Percentiles rank a stretch among this genome's conserved stretches.
Conservation (phyloP, 306 rosid species). For the Arachis stenosperma region DNA sequence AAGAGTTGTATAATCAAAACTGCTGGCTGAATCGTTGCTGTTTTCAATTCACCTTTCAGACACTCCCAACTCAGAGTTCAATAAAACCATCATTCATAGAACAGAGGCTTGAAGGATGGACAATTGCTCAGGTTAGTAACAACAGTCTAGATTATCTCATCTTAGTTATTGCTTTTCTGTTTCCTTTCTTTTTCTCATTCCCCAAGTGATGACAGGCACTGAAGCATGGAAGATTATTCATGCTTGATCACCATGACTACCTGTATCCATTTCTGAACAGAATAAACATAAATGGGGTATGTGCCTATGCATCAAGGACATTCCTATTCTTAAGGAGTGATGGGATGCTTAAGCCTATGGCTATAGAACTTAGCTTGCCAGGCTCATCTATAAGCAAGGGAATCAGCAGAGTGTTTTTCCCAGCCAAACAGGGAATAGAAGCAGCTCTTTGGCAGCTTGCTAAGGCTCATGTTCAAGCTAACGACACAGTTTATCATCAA, state of each 20-base stretch:
- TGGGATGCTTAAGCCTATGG: constrained; percentile 64
- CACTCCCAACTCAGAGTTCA: constrained; percentile 63
- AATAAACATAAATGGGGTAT: constrained; percentile 53
- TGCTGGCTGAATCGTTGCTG: not conserved
- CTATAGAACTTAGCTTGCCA: constrained; percentile 75
- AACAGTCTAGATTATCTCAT: not conserved
- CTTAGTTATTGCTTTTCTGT: not conserved
- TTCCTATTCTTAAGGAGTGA: constrained; percentile 65
- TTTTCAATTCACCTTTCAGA: constrained; percentile 43
- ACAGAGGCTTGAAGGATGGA: constrained; percentile 66
- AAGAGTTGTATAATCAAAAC: constrained; percentile 3
- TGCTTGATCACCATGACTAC: constrained; percentile 74
- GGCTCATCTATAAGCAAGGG: constrained; percentile 26
- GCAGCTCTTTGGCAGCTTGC: constrained; percentile 83
- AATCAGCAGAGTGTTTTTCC: constrained; percentile 49
- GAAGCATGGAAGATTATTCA: constrained; percentile 51
- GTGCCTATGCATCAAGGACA: constrained; percentile 73
- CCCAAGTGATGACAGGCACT: constrained; percentile 57
- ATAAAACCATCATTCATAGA: constrained; percentile 52
- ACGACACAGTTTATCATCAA: constrained; percentile 67
- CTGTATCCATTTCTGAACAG: constrained; percentile 61
- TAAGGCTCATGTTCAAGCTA: constrained; percentile 75
- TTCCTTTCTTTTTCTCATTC: not conserved
- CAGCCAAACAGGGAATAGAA: constrained; percentile 58
- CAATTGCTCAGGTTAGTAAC: constrained; percentile 49